Percentiles rank a stretch among this genome's conserved stretches.
These are phyloP conservation scores for Ophiostoma populinum DNA, from an alignment of 2,329 filamentous ascomycete genomes.

Conservation along the genomic window DNA sequence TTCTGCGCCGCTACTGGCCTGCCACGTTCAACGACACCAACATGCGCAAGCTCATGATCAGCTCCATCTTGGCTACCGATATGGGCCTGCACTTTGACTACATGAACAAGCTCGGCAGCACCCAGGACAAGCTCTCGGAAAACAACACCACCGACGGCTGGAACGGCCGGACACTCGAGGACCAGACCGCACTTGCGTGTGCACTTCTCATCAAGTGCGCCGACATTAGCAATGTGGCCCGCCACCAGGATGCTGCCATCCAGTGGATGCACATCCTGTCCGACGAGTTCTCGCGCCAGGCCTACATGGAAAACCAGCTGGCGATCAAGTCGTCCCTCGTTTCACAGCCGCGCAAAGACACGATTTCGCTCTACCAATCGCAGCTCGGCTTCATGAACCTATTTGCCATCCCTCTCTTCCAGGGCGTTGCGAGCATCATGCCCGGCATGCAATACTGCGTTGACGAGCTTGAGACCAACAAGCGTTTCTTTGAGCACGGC, in stretches of 20 bases:
- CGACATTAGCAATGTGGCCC: slow-evolving; percentile 94
- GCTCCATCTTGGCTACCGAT: slow-evolving; percentile 90
- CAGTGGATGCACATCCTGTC: slow-evolving; percentile 90
- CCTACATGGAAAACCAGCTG: slow-evolving; percentile 76
- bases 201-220: slow-evolving; percentile 93
- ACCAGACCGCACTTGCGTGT: slow-evolving; percentile 67
- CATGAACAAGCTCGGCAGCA: slow-evolving; percentile 69
- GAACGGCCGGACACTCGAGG: slow-evolving; percentile 58
- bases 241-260: slow-evolving; percentile 64
- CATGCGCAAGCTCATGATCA: slow-evolving; percentile 85
- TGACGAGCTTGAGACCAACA: slow-evolving; percentile 65
- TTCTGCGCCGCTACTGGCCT: slow-evolving; percentile 84
- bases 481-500: slow-evolving; percentile 51
- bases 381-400: slow-evolving; percentile 95
- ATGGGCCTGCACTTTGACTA: slow-evolving; percentile 97
- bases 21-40: slow-evolving; percentile 58
- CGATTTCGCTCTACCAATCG: slow-evolving; percentile 65
- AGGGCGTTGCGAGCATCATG: slow-evolving; percentile 70
- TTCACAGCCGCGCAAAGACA: slow-evolving; percentile 66
- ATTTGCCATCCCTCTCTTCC: slow-evolving; percentile 83
- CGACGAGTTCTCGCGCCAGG: slow-evolving; percentile 86
- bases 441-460: slow-evolving; percentile 73
- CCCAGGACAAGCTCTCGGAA: slow-evolving; percentile 61
- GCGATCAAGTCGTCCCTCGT: slow-evolving; percentile 79
- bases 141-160: slow-evolving; percentile 53